Base-by-base conservation (phyloP, 768 basidiomycete species). In the Tubosaeta brunneosetosa region DNA sequence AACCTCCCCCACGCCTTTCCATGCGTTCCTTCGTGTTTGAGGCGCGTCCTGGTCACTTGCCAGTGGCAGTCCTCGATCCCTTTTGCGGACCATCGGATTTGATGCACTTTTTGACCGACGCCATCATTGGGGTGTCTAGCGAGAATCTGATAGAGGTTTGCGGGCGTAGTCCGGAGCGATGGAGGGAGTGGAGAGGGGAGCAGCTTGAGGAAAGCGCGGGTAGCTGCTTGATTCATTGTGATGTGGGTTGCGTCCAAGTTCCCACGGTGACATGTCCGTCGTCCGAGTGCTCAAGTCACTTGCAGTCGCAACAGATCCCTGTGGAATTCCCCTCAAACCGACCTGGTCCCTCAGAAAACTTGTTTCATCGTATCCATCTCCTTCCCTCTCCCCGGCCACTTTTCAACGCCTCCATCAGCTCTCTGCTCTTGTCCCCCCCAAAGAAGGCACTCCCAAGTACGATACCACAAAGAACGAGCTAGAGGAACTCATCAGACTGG, bases 1-100 rank as follows among this genome's bases (percentile, higher is more conserved):
- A 92, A 71, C 53, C 75, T 73, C 7, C 91, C 91, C 91, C 91
- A 93, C 16, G 81, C 90, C 66, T 85, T 91, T 2, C 91, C 91
- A 59, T 91, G 86, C 26, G 68, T 74, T 26, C 89, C 89, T 57
- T 84, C 83, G 40, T 74, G 73, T 68, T 91, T 93, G 65, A 91
- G 81, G 55, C 74, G 72, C 31, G 86, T 77, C 61, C 79, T 75
- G 4, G 89, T 91, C 38, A 93, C 77, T 33, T 79, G 66, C 91
- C 91, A 93, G 65, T 82, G 90, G 52, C 80, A 86, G 38, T 79
- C 75, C 44, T 66, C 57, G 55, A 91, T 86, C 17, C 80, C 76
- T 70, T 91, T 91, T 29, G 71, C 63, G 29, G 73, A 70, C 91
- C 91, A 93, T 54, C 91, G 79, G 48, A 73, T 74, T 66, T 93